Percentiles rank a stretch among this genome's conserved stretches.
These are phyloP conservation scores for Agarophyton chilense DNA, from an alignment of 23 red algal genomes.

Conservation along the genomic window DNA sequence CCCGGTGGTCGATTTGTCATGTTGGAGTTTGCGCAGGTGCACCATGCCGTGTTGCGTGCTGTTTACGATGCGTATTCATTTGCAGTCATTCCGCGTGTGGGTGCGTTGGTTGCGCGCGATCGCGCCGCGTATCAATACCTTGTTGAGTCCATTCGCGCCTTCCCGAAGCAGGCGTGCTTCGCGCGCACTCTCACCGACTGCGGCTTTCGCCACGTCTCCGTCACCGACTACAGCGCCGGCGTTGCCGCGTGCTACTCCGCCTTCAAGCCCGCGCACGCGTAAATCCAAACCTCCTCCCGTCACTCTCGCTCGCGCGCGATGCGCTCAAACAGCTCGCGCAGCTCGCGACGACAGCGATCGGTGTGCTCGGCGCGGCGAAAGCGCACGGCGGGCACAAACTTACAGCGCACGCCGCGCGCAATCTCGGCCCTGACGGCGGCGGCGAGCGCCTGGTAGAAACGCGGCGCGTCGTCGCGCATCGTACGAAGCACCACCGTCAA, in stretches of 20 bases:
- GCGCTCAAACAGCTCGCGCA: not conserved
- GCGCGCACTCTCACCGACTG: slow-evolving; percentile 65
- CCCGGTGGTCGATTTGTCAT: slow-evolving; percentile 93
- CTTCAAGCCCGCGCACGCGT: slow-evolving; percentile 6
- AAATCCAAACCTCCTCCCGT: not conserved
- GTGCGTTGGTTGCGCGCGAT: slow-evolving; percentile 72
- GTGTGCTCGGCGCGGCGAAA: not conserved
- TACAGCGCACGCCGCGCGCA: not conserved
- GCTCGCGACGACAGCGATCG: not conserved
- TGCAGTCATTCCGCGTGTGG: slow-evolving; percentile 80
- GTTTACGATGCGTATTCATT: slow-evolving; percentile 94
- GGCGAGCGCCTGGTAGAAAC: not conserved
- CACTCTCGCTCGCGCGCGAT: slow-evolving; percentile 1
- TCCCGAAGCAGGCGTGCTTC: slow-evolving; percentile 81
- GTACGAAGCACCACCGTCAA: slow-evolving; percentile 12
- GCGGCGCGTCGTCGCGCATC: not conserved
- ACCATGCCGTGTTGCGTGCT: slow-evolving; percentile 25
- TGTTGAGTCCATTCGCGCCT: slow-evolving; percentile 92
- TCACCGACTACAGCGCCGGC: slow-evolving; percentile 71
- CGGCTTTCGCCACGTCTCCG: slow-evolving; percentile 69
- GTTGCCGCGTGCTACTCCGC: slow-evolving; percentile 88
- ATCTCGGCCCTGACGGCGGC: not conserved
- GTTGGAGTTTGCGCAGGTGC: slow-evolving; percentile 91
- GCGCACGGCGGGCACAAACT: not conserved
- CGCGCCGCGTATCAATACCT: slow-evolving; percentile 85